phyloP scores from a whole-genome alignment of 495 filamentous ascomycete genomes.

The Niebla homalea region DNA sequence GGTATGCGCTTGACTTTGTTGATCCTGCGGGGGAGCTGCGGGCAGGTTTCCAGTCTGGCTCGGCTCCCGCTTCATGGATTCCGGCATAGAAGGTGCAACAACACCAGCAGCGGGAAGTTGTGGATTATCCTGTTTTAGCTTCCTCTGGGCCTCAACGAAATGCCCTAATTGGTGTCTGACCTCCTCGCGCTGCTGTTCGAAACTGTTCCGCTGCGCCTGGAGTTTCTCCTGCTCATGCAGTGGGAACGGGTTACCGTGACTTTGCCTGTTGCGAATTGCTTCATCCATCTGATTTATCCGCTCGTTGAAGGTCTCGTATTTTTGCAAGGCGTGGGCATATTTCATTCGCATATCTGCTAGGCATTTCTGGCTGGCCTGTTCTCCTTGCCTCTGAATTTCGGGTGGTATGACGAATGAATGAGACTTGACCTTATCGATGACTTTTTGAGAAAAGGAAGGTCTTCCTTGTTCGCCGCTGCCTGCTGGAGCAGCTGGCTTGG shows the following conservation, averaged over 20 bases:
- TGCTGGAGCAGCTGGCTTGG: neutral
- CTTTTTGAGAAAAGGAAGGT: constrained; percentile 7
- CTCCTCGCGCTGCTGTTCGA: constrained; percentile 32
- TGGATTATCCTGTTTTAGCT: constrained; percentile 30
- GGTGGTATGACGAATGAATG: constrained; percentile 36
- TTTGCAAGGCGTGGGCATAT: constrained; percentile 40
- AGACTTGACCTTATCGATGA: constrained; percentile 28
- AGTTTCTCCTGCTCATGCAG: neutral
- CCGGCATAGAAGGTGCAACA: constrained; percentile 15
- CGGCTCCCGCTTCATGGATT: constrained; percentile 18
- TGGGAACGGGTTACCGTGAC: constrained; percentile 23
- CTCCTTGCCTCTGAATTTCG: constrained; percentile 17
- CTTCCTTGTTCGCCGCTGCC: neutral
- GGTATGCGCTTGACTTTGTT: constrained; percentile 36
- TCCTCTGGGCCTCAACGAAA: constrained; percentile 36
- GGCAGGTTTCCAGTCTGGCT: neutral
- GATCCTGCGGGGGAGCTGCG: constrained; percentile 9
- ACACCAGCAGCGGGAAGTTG: constrained; percentile 21
- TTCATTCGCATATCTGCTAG: constrained; percentile 39
- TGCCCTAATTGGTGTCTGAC: constrained; percentile 33
- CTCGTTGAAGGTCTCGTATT: constrained; percentile 32
- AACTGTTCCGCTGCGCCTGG: neutral
- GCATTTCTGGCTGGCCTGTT: constrained; percentile 28
- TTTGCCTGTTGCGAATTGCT: constrained; percentile 26
- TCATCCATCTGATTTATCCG: constrained; percentile 18